Conservation (phyloP, 2,329 filamentous ascomycete species). For the Talaromyces sp. region DNA sequence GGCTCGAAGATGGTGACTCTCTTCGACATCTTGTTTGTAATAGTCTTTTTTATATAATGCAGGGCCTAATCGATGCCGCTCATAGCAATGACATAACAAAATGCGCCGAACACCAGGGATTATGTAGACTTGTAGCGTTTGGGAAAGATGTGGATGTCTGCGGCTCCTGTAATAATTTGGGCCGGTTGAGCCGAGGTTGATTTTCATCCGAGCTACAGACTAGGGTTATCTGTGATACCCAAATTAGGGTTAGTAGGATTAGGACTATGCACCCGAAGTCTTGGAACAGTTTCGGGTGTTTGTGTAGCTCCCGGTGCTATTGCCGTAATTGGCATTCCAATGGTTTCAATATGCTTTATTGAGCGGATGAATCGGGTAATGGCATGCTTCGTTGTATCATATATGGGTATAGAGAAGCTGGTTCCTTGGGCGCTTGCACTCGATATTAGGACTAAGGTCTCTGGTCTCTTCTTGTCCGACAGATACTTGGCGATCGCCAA, state of each 20-base stretch:
- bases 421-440: no score
- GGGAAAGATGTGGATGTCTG: not conserved
- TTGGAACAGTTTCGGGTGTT: no score
- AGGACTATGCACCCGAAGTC: not conserved
- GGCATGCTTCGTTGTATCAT: no score
- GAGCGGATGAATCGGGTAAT: no score
- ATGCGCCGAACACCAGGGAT: not conserved
- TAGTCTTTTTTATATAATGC: not conserved
- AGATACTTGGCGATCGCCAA: no score
- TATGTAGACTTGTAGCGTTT: not conserved
- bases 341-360: no score
- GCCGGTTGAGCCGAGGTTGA: constrained; percentile 5
- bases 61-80: no score
- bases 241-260: not conserved
- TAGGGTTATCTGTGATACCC: not conserved
- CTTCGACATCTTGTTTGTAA: constrained; percentile 17
- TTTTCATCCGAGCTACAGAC: not conserved
- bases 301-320: no score
- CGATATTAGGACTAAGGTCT: no score
- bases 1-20: constrained; percentile 67
- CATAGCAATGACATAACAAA: not conserved
- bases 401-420: no score
- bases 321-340: no score
- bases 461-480: no score
- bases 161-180: not conserved